Conservation (phyloP, 23 red algal species). For the Gracilaria domingensis region DNA sequence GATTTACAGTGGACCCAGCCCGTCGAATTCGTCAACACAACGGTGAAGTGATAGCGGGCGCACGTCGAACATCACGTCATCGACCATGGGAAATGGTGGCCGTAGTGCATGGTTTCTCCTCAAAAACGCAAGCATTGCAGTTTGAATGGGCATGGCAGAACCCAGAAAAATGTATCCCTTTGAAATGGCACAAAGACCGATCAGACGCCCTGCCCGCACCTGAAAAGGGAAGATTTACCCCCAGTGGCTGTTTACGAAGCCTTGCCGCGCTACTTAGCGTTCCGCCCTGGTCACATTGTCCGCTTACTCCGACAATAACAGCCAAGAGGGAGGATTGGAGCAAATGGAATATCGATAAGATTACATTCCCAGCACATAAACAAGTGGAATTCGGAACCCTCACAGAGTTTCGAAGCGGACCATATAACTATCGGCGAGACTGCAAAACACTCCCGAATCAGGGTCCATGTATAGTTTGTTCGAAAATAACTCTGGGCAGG, state of each 20-base stretch:
- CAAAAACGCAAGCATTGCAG: conserved; percentile 82
- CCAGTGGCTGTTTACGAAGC: conserved; percentile 40
- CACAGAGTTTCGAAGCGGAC: not conserved
- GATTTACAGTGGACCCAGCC: conserved; percentile 89
- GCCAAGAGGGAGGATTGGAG: conserved; percentile 51
- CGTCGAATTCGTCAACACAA: conserved; percentile 97
- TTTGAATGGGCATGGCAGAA: conserved; percentile 99
- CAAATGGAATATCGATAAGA: conserved; percentile 38
- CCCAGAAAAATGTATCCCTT: conserved; percentile 54
- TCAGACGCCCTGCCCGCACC: conserved; percentile 40
- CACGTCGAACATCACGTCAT: conserved; percentile 71
- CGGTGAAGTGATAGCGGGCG: conserved; percentile 83
- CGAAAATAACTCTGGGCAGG: not conserved
- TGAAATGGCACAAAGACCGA: conserved; percentile 36
- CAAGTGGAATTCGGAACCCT: conserved; percentile 30
- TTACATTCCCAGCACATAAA: conserved; percentile 46
- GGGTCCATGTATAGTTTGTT: conserved; percentile 4
- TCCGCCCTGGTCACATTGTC: conserved; percentile 61
- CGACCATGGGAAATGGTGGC: conserved; percentile 89
- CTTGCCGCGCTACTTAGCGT: conserved; percentile 51
- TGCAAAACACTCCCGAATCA: not conserved
- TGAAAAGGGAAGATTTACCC: conserved; percentile 6
- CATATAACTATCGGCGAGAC: conserved; percentile 52
- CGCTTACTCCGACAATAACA: conserved; percentile 44
- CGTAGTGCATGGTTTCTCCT: conserved; percentile 85